Evolutionary conservation across 495 filamentous ascomycete genomes (phyloP).

Genomic region (Xylaria flabelliformis): DNA sequence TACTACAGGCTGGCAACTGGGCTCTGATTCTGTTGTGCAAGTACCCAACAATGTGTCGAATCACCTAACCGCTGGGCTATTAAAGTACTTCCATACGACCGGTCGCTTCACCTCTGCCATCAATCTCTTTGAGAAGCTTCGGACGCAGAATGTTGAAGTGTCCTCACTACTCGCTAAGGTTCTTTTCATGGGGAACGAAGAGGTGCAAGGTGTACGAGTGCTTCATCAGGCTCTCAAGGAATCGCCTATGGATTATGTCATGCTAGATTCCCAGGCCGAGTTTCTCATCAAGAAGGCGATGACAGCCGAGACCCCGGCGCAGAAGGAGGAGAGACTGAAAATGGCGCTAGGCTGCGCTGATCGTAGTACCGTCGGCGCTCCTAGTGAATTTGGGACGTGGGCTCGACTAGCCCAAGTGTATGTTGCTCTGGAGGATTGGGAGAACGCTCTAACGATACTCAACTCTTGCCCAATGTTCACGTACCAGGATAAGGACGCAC

Average conservation of each 20-base stretch:
- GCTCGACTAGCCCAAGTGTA: constrained; percentile 92
- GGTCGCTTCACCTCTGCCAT: constrained; percentile 95
- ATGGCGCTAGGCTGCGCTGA: constrained; percentile 94
- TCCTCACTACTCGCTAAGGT: constrained; percentile 91
- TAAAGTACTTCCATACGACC: constrained; percentile 97
- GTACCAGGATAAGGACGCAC: constrained; percentile 96
- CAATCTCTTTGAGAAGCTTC: constrained; percentile 96
- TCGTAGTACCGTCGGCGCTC: constrained; percentile 89
- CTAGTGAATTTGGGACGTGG: constrained; percentile 97
- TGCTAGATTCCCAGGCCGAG: constrained; percentile 91
- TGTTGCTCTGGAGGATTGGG: constrained; percentile 90
- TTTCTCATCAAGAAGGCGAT: constrained; percentile 86
- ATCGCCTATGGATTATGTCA: constrained; percentile 93
- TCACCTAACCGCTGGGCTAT: constrained; percentile 85
- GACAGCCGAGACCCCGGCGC: constrained; percentile 51
- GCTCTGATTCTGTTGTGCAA: constrained; percentile 96
- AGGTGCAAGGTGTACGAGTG: constrained; percentile 89
- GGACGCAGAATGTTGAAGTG: constrained; percentile 87
- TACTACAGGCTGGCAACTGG: constrained; percentile 82
- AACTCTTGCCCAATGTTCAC: constrained; percentile 99
- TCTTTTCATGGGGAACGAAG: constrained; percentile 90
- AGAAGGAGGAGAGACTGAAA: constrained; percentile 64
- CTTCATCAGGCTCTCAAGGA: constrained; percentile 88
- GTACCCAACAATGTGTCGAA: constrained; percentile 98
- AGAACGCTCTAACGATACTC: constrained; percentile 88